phyloP scores from a whole-genome alignment of 2,329 filamentous ascomycete species.

The Talaromyces albobiverticillius region DNA sequence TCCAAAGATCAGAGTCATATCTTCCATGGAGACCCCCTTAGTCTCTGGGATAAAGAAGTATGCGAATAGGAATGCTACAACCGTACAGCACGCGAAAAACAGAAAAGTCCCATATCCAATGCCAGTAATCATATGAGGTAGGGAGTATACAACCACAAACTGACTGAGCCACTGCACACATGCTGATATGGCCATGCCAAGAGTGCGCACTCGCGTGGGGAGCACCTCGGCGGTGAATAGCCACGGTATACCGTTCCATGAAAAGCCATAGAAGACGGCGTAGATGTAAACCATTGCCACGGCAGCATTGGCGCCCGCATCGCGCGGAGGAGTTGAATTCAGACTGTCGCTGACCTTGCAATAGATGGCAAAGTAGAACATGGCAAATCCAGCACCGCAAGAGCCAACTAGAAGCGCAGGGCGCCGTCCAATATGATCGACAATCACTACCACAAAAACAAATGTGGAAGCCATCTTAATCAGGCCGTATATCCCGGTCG shows the following conservation, averaged over 20 bases:
- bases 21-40: constrained; percentile 63
- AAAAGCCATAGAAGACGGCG: constrained; percentile 69
- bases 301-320: constrained; percentile 38
- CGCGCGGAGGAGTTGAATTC: not conserved
- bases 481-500: constrained; percentile 58
- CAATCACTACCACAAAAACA: constrained; percentile 56
- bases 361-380: constrained; percentile 17
- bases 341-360: not conserved
- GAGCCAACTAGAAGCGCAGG: constrained; percentile 46
- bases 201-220: constrained; percentile 63
- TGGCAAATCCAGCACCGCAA: constrained; percentile 58
- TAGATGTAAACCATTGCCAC: constrained; percentile 69
- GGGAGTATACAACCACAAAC: constrained; percentile 33
- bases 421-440: constrained; percentile 47
- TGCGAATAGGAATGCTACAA: constrained; percentile 57
- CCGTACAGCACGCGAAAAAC: constrained; percentile 65
- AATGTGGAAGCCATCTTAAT: constrained; percentile 66
- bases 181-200: constrained; percentile 67
- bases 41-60: constrained; percentile 66
- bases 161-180: constrained; percentile 34
- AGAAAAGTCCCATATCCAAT: constrained; percentile 63
- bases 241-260: constrained; percentile 74
- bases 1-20: constrained; percentile 61
- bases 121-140: constrained; percentile 38
- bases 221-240: constrained; percentile 74